Conservation (phyloP, 2,329 filamentous ascomycete species). For the Xylariaceae sp. region DNA sequence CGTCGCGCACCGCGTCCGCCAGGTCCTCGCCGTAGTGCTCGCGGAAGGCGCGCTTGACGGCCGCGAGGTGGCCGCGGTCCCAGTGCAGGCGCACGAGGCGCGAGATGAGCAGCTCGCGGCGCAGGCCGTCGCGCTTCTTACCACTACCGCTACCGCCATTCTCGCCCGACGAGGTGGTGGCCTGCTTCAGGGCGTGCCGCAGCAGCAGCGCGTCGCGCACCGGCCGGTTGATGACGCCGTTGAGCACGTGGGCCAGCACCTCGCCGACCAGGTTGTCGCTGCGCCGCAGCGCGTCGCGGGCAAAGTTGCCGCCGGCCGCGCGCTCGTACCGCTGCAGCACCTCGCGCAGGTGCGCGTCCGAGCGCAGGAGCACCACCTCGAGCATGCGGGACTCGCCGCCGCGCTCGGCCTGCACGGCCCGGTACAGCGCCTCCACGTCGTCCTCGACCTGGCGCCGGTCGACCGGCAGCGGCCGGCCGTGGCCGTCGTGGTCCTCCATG, state of each 20-base stretch:
- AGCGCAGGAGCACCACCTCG: slow-evolving; percentile 70
- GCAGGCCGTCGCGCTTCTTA: slow-evolving; percentile 61
- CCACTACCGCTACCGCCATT: slow-evolving; percentile 63
- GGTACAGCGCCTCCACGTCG: slow-evolving; percentile 66
- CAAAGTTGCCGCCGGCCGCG: slow-evolving; percentile 72
- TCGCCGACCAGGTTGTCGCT: slow-evolving; percentile 91
- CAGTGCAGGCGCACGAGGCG: slow-evolving; percentile 86
- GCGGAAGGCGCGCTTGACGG: slow-evolving; percentile 72
- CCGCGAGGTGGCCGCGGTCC: slow-evolving; percentile 75
- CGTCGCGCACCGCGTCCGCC: slow-evolving; percentile 70
- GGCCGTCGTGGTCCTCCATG: slow-evolving; percentile 70
- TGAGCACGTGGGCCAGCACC: slow-evolving; percentile 87
- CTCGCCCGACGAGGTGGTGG: too few relatives aligned
- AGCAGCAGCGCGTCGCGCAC: slow-evolving; percentile 87
- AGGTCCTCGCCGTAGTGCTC: slow-evolving; percentile 69
- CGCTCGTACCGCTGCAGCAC: slow-evolving; percentile 71
- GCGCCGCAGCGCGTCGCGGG: slow-evolving; percentile 77
- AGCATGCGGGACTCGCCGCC: slow-evolving; percentile 88
- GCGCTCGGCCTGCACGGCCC: slow-evolving; percentile 60
- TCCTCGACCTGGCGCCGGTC: slow-evolving; percentile 56
- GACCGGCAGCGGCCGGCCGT: slow-evolving; percentile 49
- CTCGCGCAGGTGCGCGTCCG: slow-evolving; percentile 74
- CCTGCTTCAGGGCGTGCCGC: slow-evolving; percentile 84
- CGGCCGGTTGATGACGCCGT: slow-evolving; percentile 91
- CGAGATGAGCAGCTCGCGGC: slow-evolving; percentile 81